These are phyloP conservation scores for Xylariomycetidae sp. DNA, from an alignment of 2,329 filamentous ascomycete genomes.

Conservation along the genomic window DNA sequence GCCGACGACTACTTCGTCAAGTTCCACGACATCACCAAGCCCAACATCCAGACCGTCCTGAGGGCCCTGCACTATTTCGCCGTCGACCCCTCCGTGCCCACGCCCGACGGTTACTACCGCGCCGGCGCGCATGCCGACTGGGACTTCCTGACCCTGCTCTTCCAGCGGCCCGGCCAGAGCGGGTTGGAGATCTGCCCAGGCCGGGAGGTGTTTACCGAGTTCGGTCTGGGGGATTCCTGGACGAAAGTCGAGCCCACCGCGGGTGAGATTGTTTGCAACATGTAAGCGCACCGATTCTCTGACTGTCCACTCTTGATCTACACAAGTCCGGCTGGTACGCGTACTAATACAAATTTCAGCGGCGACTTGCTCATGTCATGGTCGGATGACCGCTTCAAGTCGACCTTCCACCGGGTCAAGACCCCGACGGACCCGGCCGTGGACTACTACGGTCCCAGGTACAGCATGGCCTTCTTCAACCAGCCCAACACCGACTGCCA, in stretches of 20 bases:
- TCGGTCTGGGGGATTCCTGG: constrained; percentile 56
- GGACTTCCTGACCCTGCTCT: constrained; percentile 58
- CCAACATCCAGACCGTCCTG: constrained; percentile 51
- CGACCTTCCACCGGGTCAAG: constrained; percentile 60
- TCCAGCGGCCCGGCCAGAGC: constrained; percentile 55
- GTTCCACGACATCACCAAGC: constrained; percentile 44
- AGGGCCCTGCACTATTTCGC: constrained; percentile 54
- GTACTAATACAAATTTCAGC: constrained; percentile 13
- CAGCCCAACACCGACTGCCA: constrained; percentile 54
- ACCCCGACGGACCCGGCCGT: constrained; percentile 48
- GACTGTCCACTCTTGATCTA: background rate
- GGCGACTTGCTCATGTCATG: constrained; percentile 64
- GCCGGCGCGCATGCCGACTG: constrained; percentile 62
- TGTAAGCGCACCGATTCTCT: constrained; percentile 29
- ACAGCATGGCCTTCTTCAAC: constrained; percentile 64
- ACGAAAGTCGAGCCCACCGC: constrained; percentile 54
- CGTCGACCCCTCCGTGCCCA: constrained; percentile 31
- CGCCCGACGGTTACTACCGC: constrained; percentile 46
- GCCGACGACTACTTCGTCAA: constrained; percentile 51
- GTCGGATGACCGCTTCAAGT: constrained; percentile 65
- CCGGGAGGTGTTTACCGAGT: constrained; percentile 54
- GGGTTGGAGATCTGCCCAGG: constrained; percentile 63
- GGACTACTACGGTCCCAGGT: constrained; percentile 55
- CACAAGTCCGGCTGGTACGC: constrained; percentile 1
- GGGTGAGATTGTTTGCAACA: constrained; percentile 59